phyloP scores from a whole-genome alignment of 352 stramenopile genomes.

The Pythium guiyangense region DNA sequence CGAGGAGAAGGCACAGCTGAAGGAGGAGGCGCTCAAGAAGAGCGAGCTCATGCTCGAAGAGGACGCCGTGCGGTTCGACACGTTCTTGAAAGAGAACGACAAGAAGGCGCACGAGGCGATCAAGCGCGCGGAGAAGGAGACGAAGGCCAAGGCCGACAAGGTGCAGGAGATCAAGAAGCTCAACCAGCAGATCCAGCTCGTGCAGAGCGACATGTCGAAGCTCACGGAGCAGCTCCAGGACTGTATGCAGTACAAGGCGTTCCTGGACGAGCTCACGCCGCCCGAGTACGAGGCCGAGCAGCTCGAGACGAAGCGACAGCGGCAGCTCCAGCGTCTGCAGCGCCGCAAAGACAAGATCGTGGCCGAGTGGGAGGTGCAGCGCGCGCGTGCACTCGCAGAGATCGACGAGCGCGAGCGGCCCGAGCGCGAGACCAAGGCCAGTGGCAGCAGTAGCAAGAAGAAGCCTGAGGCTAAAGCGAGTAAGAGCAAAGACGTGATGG shows the following conservation, averaged over 20 bases:
- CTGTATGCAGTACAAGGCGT: conserved; percentile 92
- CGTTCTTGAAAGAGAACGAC: conserved; percentile 97
- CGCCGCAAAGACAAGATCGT: conserved; percentile 70
- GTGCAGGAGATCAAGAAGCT: conserved; percentile 94
- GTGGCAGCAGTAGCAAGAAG: conserved; percentile 22
- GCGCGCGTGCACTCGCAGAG: conserved; percentile 44
- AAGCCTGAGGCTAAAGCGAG: conserved; percentile 37
- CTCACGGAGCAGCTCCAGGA: conserved; percentile 92
- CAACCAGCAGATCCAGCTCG: conserved; percentile 93
- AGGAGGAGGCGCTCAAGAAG: conserved; percentile 94
- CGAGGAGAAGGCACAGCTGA: conserved; percentile 93
- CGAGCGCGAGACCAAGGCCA: conserved; percentile 39
- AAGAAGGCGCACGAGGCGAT: conserved; percentile 96
- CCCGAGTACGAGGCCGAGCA: conserved; percentile 85
- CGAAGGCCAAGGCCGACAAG: conserved; percentile 92
- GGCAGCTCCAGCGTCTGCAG: conserved; percentile 56
- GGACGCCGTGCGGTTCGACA: conserved; percentile 94
- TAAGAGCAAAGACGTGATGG: conserved; percentile 33
- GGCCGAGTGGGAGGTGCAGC: conserved; percentile 62
- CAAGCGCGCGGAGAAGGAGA: conserved; percentile 92
- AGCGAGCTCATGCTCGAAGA: conserved; percentile 95
- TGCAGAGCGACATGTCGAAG: conserved; percentile 94
- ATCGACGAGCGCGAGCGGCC: conserved; percentile 59
- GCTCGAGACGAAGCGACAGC: conserved; percentile 57
- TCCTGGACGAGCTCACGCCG: conserved; percentile 90